Conservation (phyloP, 2,329 filamentous ascomycete genomes). For the Periconia digitata region DNA sequence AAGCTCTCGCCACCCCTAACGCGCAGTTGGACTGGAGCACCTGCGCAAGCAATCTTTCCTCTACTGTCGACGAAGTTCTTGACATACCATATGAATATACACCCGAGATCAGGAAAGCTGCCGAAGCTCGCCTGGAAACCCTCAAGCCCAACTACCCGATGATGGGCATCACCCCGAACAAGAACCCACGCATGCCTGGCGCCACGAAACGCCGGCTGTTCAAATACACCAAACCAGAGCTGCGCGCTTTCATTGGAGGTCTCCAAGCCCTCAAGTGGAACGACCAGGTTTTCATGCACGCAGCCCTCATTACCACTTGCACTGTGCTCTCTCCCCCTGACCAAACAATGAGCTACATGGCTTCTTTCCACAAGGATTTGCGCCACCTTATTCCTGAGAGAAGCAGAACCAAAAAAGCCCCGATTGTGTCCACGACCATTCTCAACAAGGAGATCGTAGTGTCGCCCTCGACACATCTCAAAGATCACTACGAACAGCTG, state of each 20-base stretch:
- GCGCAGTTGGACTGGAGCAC: slow-evolving; percentile 20
- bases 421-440: slow-evolving; percentile 22
- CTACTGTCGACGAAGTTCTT: slow-evolving; percentile 24
- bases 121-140: slow-evolving; percentile 17
- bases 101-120: slow-evolving; percentile 18
- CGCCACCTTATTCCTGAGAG: slow-evolving; percentile 20
- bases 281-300: slow-evolving; percentile 15
- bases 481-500: slow-evolving; percentile 20
- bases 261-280: slow-evolving; percentile 11
- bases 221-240: slow-evolving; percentile 16
- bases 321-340: slow-evolving; percentile 15
- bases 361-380: slow-evolving; percentile 27
- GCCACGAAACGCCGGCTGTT: slow-evolving; percentile 11
- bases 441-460: slow-evolving; percentile 24
- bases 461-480: slow-evolving; percentile 15
- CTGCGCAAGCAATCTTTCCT: slow-evolving; percentile 26
- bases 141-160: slow-evolving; percentile 20
- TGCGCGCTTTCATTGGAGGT: slow-evolving; percentile 13
- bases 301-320: slow-evolving; percentile 19
- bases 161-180: slow-evolving; percentile 19
- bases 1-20: slow-evolving; percentile 19
- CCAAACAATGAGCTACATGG: slow-evolving; percentile 22
- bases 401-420: slow-evolving; percentile 16
- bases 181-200: slow-evolving; percentile 7
- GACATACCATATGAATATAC: slow-evolving; percentile 15